Conservation (phyloP, 495 filamentous ascomycete genomes). For the Xylona heveae region DNA sequence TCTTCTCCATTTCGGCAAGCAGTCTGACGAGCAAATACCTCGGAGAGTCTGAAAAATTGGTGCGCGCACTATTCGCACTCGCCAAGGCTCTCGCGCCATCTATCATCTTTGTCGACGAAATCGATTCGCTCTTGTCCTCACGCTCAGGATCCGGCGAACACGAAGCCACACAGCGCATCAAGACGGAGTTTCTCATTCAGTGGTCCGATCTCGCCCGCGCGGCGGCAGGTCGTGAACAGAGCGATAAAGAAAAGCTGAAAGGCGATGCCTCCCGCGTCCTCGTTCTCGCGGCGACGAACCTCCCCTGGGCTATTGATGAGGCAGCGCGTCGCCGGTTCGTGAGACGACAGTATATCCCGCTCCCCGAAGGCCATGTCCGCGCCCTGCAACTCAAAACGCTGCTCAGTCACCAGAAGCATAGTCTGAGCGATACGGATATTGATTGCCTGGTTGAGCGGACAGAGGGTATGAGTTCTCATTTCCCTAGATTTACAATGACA, state of each 20-base stretch:
- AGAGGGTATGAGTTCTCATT: conserved; percentile 39
- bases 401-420: conserved; percentile 72
- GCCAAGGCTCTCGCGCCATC: conserved; percentile 80
- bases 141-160: conserved; percentile 70
- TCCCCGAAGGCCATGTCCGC: conserved; percentile 69
- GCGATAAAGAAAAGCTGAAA: conserved; percentile 40
- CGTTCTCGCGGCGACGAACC: conserved; percentile 85
- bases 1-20: conserved; percentile 91
- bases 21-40: conserved; percentile 92
- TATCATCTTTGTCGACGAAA: conserved; percentile 98
- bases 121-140: conserved; percentile 80
- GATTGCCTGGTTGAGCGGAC: conserved; percentile 57
- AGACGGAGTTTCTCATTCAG: conserved; percentile 95
- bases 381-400: conserved; percentile 56
- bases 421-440: conserved; percentile 53
- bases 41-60: conserved; percentile 90
- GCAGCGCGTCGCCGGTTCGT: conserved; percentile 85
- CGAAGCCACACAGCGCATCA: conserved; percentile 82
- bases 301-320: conserved; percentile 97
- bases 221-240: conserved; percentile 63
- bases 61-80: conserved; percentile 75
- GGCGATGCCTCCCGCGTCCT: conserved; percentile 84
- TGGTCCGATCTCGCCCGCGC: conserved; percentile 89
- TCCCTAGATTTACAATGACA: background rate
- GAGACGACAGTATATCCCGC: conserved; percentile 82